A percentile compares a stretch with the other conserved stretches of the same genome.
These are phyloP conservation scores for Penstemon newberryi DNA, from an alignment of 257 asterid species.

Conservation along the genomic window DNA sequence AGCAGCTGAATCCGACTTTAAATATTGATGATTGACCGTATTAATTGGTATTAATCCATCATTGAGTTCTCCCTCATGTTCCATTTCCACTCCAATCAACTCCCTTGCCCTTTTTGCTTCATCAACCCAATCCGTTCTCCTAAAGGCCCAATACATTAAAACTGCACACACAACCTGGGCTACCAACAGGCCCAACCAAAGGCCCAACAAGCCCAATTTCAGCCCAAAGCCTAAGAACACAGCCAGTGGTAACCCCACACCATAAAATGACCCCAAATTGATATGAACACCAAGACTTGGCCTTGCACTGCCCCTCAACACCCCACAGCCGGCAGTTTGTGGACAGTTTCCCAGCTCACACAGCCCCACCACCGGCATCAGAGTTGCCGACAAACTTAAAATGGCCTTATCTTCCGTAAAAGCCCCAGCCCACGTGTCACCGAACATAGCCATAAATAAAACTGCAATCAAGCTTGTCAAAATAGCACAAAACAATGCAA, in stretches of 20 bases:
- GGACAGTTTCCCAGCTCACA: constrained; percentile 79
- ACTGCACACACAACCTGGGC: constrained; percentile 56
- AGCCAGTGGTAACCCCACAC: constrained; percentile 62
- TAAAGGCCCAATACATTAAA: constrained; percentile 39
- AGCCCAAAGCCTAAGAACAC: constrained; percentile 45
- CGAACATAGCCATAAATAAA: constrained; percentile 32
- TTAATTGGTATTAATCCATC: constrained; percentile 14
- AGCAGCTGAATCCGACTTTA: background rate
- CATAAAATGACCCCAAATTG: constrained; percentile 63
- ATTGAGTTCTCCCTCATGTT: background rate
- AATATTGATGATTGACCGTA: background rate
- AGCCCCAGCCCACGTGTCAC: constrained; percentile 43
- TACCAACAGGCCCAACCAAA: constrained; percentile 54
- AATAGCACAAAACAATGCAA: constrained; percentile 43
- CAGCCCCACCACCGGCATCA: constrained; percentile 64
- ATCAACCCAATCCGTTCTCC: constrained; percentile 50
- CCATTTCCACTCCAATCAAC: constrained; percentile 34
- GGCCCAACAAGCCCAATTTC: constrained; percentile 53
- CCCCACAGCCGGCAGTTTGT: constrained; percentile 75
- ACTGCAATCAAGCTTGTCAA: constrained; percentile 40
- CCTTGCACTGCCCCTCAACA: constrained; percentile 66
- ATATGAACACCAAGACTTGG: constrained; percentile 50
- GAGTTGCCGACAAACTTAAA: constrained; percentile 38
- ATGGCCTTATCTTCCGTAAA: constrained; percentile 48
- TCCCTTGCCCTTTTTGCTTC: constrained; percentile 48